Evolutionary conservation across 257 asterid genomes (phyloP).

Genomic region (Perilla frutescens): DNA sequence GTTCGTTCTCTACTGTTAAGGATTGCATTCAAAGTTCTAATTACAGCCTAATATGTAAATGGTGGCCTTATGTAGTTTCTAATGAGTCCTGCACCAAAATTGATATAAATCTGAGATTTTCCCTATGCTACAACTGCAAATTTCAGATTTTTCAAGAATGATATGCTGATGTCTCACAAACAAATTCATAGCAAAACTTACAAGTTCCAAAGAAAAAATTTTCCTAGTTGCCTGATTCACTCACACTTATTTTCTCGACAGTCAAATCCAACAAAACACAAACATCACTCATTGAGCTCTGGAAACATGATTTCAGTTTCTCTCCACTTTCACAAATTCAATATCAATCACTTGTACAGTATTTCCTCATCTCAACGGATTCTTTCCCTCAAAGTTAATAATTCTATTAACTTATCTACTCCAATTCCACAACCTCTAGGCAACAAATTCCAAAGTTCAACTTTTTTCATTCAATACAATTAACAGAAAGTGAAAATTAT

Average conservation of each 20-base stretch:
- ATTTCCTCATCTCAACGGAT: not conserved
- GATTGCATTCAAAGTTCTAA: too few species aligned
- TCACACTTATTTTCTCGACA: constrained; percentile 1
- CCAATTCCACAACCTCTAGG: constrained; percentile 8
- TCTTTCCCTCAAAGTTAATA: not conserved
- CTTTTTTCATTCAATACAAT: not conserved
- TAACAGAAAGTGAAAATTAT: not conserved
- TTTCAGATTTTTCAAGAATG: constrained; percentile 19
- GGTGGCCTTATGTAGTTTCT: too few species aligned
- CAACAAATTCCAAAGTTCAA: constrained; percentile 22
- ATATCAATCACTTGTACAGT: not conserved
- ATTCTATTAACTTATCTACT: constrained; percentile 19
- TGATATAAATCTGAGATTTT: not conserved
- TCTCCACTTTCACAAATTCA: too few species aligned
- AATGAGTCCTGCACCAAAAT: too few species aligned
- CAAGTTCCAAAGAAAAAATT: not conserved
- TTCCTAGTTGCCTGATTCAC: not conserved
- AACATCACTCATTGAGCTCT: not conserved
- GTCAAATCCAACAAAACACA: constrained; percentile 7
- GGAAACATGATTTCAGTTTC: not conserved
- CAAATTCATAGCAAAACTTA: constrained; percentile 13
- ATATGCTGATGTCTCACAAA: constrained; percentile 3
- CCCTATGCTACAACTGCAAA: not conserved
- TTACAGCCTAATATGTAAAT: too few species aligned
- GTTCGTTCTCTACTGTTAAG: not conserved